Evolutionary conservation across 1,284 basidiomycete genomes (phyloP).

Genomic region (Malassezia brasiliensis): DNA sequence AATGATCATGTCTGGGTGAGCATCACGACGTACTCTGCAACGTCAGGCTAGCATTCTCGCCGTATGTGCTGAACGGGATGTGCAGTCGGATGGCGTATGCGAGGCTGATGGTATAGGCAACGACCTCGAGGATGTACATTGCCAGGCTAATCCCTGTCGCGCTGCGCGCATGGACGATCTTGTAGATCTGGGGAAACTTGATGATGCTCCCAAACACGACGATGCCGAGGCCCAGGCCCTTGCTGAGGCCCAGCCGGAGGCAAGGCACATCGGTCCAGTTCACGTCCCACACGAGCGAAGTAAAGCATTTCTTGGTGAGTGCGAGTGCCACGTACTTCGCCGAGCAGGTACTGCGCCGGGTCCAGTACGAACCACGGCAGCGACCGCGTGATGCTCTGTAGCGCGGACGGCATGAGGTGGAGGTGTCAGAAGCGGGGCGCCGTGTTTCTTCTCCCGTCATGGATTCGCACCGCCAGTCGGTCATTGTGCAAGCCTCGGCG

Average conservation of each 20-base stretch:
- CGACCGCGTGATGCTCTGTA: conserved; percentile 50
- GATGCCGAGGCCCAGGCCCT: conserved; percentile 82
- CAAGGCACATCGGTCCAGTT: conserved; percentile 73
- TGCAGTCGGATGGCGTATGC: conserved; percentile 67
- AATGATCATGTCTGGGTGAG: conserved; percentile 39
- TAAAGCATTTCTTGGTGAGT: conserved; percentile 62
- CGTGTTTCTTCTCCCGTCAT: not conserved
- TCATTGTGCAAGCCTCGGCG: conserved; percentile 19
- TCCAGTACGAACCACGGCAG: conserved; percentile 72
- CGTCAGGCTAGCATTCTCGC: conserved; percentile 50
- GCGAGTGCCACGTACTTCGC: conserved; percentile 44
- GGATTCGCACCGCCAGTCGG: not conserved
- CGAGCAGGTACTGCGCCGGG: conserved; percentile 69
- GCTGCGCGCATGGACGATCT: conserved; percentile 56
- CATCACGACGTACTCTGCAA: conserved; percentile 29
- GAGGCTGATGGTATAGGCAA: conserved; percentile 73
- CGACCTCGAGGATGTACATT: conserved; percentile 57
- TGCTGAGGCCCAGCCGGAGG: conserved; percentile 81
- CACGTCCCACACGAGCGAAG: conserved; percentile 76
- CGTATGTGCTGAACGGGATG: conserved; percentile 90
- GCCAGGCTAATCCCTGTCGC: conserved; percentile 67
- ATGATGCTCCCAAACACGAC: conserved; percentile 86
- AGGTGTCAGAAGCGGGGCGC: not conserved
- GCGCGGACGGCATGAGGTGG: conserved; percentile 50
- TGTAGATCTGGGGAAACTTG: conserved; percentile 77